Base-by-base conservation (phyloP, 2,329 filamentous ascomycete species). In the Calcarisporium arbuscula region DNA sequence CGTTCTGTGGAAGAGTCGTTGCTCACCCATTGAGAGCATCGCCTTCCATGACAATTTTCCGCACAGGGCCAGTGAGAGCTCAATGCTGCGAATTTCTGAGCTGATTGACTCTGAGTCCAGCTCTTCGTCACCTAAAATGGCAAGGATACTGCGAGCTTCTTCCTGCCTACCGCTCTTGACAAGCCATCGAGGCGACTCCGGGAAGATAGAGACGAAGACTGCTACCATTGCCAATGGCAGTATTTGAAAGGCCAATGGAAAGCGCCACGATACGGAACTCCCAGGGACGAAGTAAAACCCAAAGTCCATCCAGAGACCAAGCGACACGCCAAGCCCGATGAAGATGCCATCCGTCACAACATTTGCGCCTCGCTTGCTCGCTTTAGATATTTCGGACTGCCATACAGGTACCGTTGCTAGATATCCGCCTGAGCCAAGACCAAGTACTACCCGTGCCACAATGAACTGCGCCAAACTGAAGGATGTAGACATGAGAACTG, bases 381-480 rank as follows among this genome's bases (percentile, higher is more conserved):
- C 68, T 43, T 73, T 68, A 3, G 51, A 48, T 0, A 50, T 53
- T 47, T 76, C 72, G 0, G 68, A 68, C 38, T 74, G 69, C 71
- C 72, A 77, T 1, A 69, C 72, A 1, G 72, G 72, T 4, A 56
- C 51, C 5, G 67, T 68, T 54, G 72, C 74, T 23, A 63, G 67
- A 38, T 74, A 57, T 17, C 74, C 46, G 4, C 70, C 73, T 16
- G 75, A 60, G 7, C 71, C 71, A 50, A 69, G 62, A 3, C 73
- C 72, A 10, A 68, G 65, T 19, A 77, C 54, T 36, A 76, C 64
- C 15, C 69, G 54, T 1, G 68, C 68, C 28, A 70, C 49, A 14
- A 55, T 51, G 30, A 56, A 51, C 37, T 56, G 52, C 2, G 48
- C 47, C 8, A 56, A 41, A 5, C 45, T 34, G 38, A 74, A 64